A percentile compares a stretch with the other conserved stretches of the same genome.
These are phyloP conservation scores for Fusarium nodosum DNA, from an alignment of 2,329 filamentous ascomycete species.

Conservation along the genomic window DNA sequence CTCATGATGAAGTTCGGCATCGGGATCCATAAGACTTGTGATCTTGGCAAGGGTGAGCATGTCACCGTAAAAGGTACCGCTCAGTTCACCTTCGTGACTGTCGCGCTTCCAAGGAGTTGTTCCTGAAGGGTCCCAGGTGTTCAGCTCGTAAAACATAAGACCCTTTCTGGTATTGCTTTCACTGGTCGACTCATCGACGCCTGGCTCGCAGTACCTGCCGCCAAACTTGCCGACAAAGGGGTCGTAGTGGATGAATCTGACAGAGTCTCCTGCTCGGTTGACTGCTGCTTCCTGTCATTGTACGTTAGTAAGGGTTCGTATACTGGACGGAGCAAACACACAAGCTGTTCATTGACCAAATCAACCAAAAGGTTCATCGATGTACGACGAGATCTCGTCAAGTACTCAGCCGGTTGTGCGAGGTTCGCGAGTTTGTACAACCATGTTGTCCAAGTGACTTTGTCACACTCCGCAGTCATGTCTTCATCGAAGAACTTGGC, in stretches of 20 bases:
- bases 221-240: not conserved
- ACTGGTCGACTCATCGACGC: slow-evolving; percentile 19
- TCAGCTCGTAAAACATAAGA: slow-evolving; percentile 25
- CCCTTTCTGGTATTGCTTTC: slow-evolving; percentile 13
- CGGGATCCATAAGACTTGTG: slow-evolving; percentile 8
- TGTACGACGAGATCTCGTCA: not conserved
- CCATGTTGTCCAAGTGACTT: slow-evolving; percentile 17
- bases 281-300: slow-evolving; percentile 6
- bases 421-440: not conserved
- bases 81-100: not conserved
- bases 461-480: not conserved
- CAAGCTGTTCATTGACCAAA: not conserved
- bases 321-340: not conserved
- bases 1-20: slow-evolving; percentile 17
- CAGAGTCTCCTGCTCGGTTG: slow-evolving; percentile 9
- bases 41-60: slow-evolving; percentile 24
- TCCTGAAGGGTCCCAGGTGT: slow-evolving; percentile 14
- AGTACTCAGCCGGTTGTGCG: not conserved
- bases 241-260: slow-evolving; percentile 12
- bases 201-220: slow-evolving; percentile 14
- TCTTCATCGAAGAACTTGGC: slow-evolving; percentile 5
- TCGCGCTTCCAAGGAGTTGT: slow-evolving; percentile 16
- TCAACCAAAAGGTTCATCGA: slow-evolving; percentile 1
- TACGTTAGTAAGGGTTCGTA: not conserved
- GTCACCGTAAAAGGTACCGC: slow-evolving; percentile 22